These are phyloP conservation scores for Trichophyton schoenleinii DNA, from an alignment of 2,329 filamentous ascomycete genomes.

Conservation along the genomic window DNA sequence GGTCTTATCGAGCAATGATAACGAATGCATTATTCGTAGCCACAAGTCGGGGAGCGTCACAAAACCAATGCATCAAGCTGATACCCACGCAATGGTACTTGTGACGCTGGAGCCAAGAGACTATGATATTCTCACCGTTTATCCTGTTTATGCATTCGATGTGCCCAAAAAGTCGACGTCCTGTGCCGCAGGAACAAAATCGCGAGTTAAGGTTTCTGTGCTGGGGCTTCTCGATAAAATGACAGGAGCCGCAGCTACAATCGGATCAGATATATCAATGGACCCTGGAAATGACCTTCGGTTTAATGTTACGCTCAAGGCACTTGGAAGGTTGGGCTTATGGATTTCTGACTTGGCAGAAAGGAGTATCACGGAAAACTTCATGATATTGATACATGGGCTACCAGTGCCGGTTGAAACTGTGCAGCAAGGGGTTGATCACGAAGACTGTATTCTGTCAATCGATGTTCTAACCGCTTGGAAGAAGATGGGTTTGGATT, in stretches of 20 bases:
- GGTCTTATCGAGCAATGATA: constrained; percentile 37
- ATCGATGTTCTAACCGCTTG: constrained; percentile 69
- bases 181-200: constrained; percentile 21
- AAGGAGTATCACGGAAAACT: constrained; percentile 49
- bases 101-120: constrained; percentile 52
- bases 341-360: constrained; percentile 60
- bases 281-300: constrained; percentile 49
- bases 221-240: constrained; percentile 78
- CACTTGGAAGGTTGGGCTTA: constrained; percentile 57
- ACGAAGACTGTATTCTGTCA: constrained; percentile 46
- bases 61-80: constrained; percentile 25
- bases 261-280: constrained; percentile 48
- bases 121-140: constrained; percentile 72
- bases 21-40: constrained; percentile 58
- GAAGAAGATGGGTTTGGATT: constrained; percentile 56
- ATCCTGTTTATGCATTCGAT: constrained; percentile 49
- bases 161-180: constrained; percentile 29
- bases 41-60: constrained; percentile 54
- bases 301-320: constrained; percentile 61
- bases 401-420: constrained; percentile 54
- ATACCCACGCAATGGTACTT: constrained; percentile 40
- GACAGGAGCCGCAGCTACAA: constrained; percentile 70
- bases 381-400: constrained; percentile 64
- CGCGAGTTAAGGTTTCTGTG: constrained; percentile 46
- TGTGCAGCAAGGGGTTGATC: constrained; percentile 32